phyloP scores from a whole-genome alignment of 1,284 basidiomycete species.

The Ceratobasidium sp. region DNA sequence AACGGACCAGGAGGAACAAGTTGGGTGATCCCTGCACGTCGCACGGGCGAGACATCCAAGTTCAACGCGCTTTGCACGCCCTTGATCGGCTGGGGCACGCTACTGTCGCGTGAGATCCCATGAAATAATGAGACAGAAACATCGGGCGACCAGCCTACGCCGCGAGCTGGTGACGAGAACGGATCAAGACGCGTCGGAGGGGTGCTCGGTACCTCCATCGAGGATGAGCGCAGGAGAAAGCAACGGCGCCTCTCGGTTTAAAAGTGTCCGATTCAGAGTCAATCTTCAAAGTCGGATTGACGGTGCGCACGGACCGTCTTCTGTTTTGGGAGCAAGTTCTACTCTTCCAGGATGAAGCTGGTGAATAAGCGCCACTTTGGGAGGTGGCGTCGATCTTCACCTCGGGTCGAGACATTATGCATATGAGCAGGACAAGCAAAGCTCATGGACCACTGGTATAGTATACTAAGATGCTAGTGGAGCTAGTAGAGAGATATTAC shows the following conservation, averaged over 20 bases:
- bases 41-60: neutral
- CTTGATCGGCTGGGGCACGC: neutral
- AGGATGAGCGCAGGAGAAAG: neutral
- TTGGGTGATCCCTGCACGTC: neutral
- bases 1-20: neutral
- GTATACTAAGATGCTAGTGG: too few species aligned
- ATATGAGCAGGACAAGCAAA: neutral
- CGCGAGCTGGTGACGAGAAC: constrained; percentile 26
- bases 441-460: neutral
- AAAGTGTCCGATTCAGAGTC: neutral
- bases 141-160: constrained; percentile 15
- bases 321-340: constrained; percentile 1
- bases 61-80: neutral
- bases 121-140: neutral
- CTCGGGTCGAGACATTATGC: neutral
- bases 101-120: neutral
- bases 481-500: too few species aligned
- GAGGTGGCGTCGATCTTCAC: neutral
- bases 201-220: neutral
- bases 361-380: neutral
- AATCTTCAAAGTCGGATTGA: constrained; percentile 10
- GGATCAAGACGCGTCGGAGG: neutral
- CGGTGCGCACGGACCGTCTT: constrained; percentile 21
- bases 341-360: neutral
- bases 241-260: neutral